Base-by-base conservation (phyloP, 1,284 basidiomycete species). In the Sanghuangporus sanghuang region DNA sequence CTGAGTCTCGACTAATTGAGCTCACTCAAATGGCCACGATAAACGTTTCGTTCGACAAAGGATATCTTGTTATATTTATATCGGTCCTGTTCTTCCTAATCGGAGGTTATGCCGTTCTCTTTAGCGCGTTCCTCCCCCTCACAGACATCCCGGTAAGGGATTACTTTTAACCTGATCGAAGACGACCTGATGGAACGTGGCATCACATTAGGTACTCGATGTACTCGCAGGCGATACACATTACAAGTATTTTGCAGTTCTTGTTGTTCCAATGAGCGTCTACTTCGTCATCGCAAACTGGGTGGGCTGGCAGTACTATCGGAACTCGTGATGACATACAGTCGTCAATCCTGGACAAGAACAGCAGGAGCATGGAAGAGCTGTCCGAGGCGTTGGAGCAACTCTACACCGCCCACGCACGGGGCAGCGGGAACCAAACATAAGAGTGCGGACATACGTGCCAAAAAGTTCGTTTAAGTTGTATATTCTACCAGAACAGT, bases 221-320 rank as follows among this genome's bases (percentile, higher is more conserved):
- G 70, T 74, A 52, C 75, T 93, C 6, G 85, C 83, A 3, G 71
- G 74, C 32, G 94, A 96, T 75, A 83, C 78, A 16, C 92, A 96
- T 73, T 96, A 96, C 85, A 95, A 95, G 76, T 96, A 96, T 75
- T 85, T 96, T 68, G 71, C 80, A 12, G 76, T 95, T 12, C 76
- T 96, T 49, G 79, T 95, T 55, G 81, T 97, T 56, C 94, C 95
- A 23, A 89, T 89, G 16, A 85, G 81, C 14, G 81, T 89, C 39
- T 95, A 93, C 76, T 95, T 94, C 73, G 90, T 93, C 59, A 97
- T 98, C 71, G 92, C 94, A 49, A 97, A 97, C 71, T 98, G 95
- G 95, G 92, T 95, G 44, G 93, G 94, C 53, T 96, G 94, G 93
- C 92, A 95, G 73, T 96, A 93, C 74, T 96, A 93, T 74, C 85